These are phyloP conservation scores for Epichloe sp. DNA, from an alignment of 2,329 filamentous ascomycete species.

Conservation along the genomic window DNA sequence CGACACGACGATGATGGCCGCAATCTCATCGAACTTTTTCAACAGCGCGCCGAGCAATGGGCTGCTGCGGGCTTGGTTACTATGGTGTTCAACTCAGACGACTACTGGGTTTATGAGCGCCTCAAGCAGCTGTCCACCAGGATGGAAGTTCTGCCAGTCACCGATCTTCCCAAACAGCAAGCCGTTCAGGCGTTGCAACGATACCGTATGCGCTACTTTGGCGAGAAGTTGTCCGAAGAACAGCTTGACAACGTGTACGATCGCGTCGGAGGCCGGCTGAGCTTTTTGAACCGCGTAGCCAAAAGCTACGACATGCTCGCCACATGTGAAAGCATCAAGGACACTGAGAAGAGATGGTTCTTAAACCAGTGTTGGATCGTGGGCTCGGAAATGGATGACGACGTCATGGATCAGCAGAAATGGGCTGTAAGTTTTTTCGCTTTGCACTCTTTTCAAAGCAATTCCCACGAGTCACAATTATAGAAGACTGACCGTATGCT, in stretches of 20 bases:
- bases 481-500: neutral
- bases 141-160: constrained; percentile 84
- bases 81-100: constrained; percentile 88
- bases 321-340: constrained; percentile 62
- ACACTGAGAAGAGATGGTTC: constrained; percentile 63
- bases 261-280: constrained; percentile 74
- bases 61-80: constrained; percentile 84
- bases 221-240: constrained; percentile 40
- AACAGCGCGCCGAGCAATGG: constrained; percentile 94
- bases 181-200: constrained; percentile 65
- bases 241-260: constrained; percentile 70
- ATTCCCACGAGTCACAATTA: neutral
- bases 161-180: constrained; percentile 65
- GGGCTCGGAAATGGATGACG: constrained; percentile 72
- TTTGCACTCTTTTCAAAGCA: neutral
- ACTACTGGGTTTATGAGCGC: constrained; percentile 97
- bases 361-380: constrained; percentile 65
- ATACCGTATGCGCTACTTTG: constrained; percentile 70
- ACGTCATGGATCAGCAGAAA: constrained; percentile 97
- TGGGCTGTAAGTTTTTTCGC: constrained; percentile 52
- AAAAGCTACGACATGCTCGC: constrained; percentile 68
- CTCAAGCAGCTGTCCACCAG: constrained; percentile 84
- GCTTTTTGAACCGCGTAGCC: constrained; percentile 82
- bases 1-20: constrained; percentile 87
- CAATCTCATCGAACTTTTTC: constrained; percentile 83